phyloP scores from a whole-genome alignment of 345 rosid genomes.

The Citrus hindsii region DNA sequence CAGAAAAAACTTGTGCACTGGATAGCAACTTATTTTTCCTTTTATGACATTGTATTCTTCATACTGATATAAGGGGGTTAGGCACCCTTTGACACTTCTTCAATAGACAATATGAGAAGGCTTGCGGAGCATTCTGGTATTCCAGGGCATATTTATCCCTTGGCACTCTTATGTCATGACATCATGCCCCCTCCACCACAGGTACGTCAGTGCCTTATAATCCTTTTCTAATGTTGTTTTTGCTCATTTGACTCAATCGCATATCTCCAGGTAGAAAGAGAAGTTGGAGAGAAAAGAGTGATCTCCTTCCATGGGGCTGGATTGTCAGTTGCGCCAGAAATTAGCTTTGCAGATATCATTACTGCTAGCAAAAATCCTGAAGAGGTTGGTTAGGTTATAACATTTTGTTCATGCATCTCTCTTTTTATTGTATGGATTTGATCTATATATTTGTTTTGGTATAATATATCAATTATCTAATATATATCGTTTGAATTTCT shows the following conservation, averaged over 20 bases:
- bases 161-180: constrained; percentile 75
- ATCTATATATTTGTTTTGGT: background rate
- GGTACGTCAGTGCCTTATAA: constrained; percentile 34
- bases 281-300: constrained; percentile 86
- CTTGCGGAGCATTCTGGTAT: constrained; percentile 75
- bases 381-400: constrained; percentile 49
- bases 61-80: constrained; percentile 44
- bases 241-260: constrained; percentile 16
- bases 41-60: constrained; percentile 17
- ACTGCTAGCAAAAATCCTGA: constrained; percentile 55
- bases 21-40: constrained; percentile 11
- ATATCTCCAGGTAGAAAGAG: constrained; percentile 75
- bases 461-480: background rate
- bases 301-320: constrained; percentile 70
- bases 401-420: background rate
- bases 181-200: constrained; percentile 95
- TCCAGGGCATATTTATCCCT: constrained; percentile 80
- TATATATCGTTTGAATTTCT: background rate
- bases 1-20: background rate
- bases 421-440: background rate
- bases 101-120: constrained; percentile 96
- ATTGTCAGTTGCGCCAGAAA: constrained; percentile 61
- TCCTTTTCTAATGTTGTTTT: background rate
- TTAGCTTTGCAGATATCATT: constrained; percentile 51
- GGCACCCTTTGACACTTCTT: constrained; percentile 89